A percentile compares a stretch with the other conserved stretches of the same genome.
Evolutionary conservation across 257 asterid species (phyloP).

Genomic region (Solanum virginianum): DNA sequence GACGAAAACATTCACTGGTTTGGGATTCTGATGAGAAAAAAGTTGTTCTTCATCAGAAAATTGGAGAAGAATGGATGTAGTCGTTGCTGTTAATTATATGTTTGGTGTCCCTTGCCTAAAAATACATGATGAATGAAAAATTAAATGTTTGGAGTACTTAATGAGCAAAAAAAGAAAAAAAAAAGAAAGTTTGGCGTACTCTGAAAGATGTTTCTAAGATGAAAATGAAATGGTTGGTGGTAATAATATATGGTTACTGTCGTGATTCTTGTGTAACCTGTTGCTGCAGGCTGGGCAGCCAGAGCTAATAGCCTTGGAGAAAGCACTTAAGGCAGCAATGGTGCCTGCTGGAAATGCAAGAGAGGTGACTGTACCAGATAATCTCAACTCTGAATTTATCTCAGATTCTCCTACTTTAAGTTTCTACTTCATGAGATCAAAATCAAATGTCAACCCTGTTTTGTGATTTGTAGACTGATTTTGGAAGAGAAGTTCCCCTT

Average conservation of each 20-base stretch:
- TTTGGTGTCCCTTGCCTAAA: not conserved
- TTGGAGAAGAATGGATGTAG: not conserved
- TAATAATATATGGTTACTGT: not conserved
- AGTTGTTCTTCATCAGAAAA: not conserved
- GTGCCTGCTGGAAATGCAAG: slow-evolving; percentile 79
- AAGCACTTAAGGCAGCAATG: slow-evolving; percentile 61
- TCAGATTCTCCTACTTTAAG: not conserved
- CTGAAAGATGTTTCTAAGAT: not conserved
- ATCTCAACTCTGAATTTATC: not conserved
- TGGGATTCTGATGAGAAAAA: not conserved
- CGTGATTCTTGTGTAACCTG: not conserved
- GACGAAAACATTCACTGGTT: not conserved
- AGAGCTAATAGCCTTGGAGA: slow-evolving; percentile 82
- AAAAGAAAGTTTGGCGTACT: not conserved
- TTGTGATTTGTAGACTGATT: slow-evolving; percentile 51
- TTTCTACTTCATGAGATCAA: slow-evolving; percentile 2
- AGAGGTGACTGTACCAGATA: slow-evolving; percentile 55
- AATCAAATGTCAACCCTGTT: slow-evolving; percentile 8
- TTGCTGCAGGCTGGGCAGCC: slow-evolving; percentile 74
- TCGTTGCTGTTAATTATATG: not conserved
- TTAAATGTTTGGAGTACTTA: not conserved
- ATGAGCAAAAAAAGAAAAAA: not conserved
- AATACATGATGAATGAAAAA: not conserved
- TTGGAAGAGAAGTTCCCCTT: slow-evolving; percentile 91
- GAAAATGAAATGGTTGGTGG: not conserved